Base-by-base conservation (phyloP, 2,329 filamentous ascomycete species). In the Apiospora hydei region DNA sequence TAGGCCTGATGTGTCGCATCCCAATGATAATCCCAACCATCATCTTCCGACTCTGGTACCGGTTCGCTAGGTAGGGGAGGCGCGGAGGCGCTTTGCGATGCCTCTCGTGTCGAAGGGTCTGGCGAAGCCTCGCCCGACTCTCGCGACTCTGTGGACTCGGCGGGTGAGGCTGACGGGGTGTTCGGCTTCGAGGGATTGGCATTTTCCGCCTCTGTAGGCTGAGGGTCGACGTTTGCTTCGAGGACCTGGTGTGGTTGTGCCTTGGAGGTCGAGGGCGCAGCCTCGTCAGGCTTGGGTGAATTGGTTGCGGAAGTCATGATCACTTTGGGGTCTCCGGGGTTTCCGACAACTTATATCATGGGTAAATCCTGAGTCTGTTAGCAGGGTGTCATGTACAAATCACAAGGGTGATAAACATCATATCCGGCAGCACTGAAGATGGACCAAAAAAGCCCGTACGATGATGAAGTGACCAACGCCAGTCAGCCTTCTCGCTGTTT, bases 11-110 rank as follows among this genome's bases (percentile, higher is more conserved):
- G 87, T 69, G 81, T 86, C 34, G 88, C 83, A 77, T 97, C 94
- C 93, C 93, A 97, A 72, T 93, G 86, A 47, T 90, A 91, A 72
- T 93, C 91, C 95, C 95, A 98, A 72, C 95, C 95, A 77, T 92
- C 90, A 73, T 91, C 89, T 80, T 92, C 89, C 72, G 91, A 71
- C 3, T 75, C 72, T 16, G 73, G 73, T 21, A 71, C 67, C 16
- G 70, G 74, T 71, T 83, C 82, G 41, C 77, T 78, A 47, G 81
- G 81, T 30, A 82, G 74, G 38, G 83, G 82, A 1, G 83, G 82
- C 49, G 78, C 78, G 11, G 75, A 71, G 57, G 78, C 75, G 57
- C 44, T 73, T 74, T 68, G 73, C 67, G 69, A 51, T 30, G 24
- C n/a, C 14, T 61, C 69, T 26, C 51, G 46, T 47, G 49, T 70